Evolutionary conservation across 192 early-diverging fungal genomes (phyloP).

Genomic region (Backusella westeae): DNA sequence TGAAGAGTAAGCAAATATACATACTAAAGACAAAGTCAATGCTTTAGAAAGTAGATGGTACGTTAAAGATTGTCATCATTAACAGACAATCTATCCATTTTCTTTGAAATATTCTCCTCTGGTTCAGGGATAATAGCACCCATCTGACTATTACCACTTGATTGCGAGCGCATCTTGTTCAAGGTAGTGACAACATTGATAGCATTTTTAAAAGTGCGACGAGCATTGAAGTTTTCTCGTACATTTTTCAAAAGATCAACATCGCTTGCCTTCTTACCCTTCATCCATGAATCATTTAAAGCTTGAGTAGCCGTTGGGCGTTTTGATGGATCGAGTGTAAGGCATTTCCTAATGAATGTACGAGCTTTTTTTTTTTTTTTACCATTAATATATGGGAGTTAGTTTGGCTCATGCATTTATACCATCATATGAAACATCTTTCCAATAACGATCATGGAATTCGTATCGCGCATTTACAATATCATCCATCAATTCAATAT

Average conservation of each 20-base stretch:
- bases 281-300: slow-evolving; percentile 81
- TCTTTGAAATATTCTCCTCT: background rate
- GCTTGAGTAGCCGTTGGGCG: slow-evolving; percentile 82
- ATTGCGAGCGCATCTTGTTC: slow-evolving; percentile 42
- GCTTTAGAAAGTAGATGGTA: no score
- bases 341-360: slow-evolving; percentile 68
- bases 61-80: background rate
- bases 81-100: background rate
- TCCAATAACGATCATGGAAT: slow-evolving; percentile 74
- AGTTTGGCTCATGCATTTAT: background rate
- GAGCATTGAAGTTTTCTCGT: slow-evolving; percentile 75
- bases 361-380: slow-evolving; percentile 45
- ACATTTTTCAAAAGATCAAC: slow-evolving; percentile 83
- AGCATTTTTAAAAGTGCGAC: slow-evolving; percentile 59
- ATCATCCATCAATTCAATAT: slow-evolving; percentile 50
- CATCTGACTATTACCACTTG: background rate
- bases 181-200: slow-evolving; percentile 59
- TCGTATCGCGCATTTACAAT: slow-evolving; percentile 63
- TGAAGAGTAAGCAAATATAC: no score
- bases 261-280: slow-evolving; percentile 51
- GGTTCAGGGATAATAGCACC: background rate
- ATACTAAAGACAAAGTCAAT: no score
- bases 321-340: slow-evolving; percentile 63
- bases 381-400: background rate
- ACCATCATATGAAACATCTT: slow-evolving; percentile 80